Evolutionary conservation across 2,329 filamentous ascomycete species (phyloP).

Genomic region (Phialophora expanda): DNA sequence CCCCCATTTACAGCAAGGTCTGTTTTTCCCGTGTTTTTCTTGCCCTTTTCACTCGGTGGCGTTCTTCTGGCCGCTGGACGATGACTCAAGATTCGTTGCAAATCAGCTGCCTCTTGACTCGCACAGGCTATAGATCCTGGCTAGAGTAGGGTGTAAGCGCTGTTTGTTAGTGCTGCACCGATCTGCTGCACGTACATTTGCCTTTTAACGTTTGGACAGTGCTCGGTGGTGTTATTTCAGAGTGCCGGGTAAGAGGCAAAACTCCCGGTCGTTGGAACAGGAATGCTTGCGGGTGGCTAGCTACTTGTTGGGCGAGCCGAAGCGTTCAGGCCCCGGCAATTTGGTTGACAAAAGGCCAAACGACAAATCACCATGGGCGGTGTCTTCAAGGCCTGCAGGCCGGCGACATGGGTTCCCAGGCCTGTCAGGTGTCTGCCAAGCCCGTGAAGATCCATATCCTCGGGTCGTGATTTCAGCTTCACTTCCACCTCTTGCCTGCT

Average conservation of each 20-base stretch:
- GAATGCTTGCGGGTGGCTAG: conserved; percentile 3
- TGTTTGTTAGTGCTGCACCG: background rate
- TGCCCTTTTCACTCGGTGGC: background rate
- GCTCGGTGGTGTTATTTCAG: conserved; percentile 4
- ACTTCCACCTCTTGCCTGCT: background rate
- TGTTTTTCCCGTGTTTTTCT: background rate
- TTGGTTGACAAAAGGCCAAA: background rate
- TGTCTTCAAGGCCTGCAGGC: background rate
- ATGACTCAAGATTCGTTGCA: background rate
- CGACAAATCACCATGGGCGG: conserved; percentile 1
- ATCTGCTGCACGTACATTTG: background rate
- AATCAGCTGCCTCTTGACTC: background rate
- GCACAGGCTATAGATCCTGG: background rate
- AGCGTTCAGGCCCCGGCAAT: conserved; percentile 12
- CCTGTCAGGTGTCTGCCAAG: background rate
- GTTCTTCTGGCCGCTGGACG: background rate
- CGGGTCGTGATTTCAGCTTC: background rate
- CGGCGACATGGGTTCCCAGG: background rate
- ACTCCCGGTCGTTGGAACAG: background rate
- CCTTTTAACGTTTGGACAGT: background rate
- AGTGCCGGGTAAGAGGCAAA: conserved; percentile 7
- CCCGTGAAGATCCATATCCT: background rate
- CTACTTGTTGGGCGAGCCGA: conserved; percentile 12
- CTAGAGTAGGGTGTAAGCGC: background rate
- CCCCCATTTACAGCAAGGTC: background rate